phyloP scores from a whole-genome alignment of 225 moss, liverwort and hornwort genomes.

The Pseudisothecium myosuroides region DNA sequence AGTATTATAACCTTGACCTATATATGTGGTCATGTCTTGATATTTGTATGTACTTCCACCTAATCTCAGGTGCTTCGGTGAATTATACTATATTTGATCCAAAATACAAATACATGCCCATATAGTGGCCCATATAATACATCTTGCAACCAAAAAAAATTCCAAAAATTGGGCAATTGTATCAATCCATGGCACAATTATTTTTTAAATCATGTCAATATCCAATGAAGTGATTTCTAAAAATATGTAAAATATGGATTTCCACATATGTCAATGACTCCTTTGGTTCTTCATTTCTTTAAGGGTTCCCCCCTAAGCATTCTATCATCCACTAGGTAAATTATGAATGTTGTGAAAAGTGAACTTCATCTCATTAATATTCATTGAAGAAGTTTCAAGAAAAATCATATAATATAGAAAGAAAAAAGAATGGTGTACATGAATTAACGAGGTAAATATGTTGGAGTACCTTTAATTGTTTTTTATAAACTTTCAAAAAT shows the following conservation, averaged over 20 bases:
- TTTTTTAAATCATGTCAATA: rapidly evolving
- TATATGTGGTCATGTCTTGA: background rate
- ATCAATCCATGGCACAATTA: rapidly evolving
- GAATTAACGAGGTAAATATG: background rate
- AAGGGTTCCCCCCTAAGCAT: rapidly evolving
- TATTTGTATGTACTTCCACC: background rate
- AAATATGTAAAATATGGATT: background rate
- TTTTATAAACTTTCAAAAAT: background rate
- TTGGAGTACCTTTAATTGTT: background rate
- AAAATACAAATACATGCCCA: background rate
- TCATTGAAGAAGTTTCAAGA: background rate
- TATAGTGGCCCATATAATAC: background rate
- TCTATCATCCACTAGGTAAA: background rate
- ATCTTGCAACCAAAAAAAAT: rapidly evolving
- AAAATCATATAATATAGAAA: background rate
- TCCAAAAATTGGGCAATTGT: background rate
- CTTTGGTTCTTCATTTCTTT: rapidly evolving
- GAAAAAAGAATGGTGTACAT: rapidly evolving
- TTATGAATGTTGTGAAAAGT: background rate
- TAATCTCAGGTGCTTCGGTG: background rate
- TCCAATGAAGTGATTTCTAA: background rate
- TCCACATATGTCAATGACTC: rapidly evolving
- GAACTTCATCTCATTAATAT: background rate
- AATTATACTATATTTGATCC: too few species aligned
- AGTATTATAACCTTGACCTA: background rate